Evolutionary conservation across 78 protist species (phyloP).

Genomic region (Emiliania huxleyi): DNA sequence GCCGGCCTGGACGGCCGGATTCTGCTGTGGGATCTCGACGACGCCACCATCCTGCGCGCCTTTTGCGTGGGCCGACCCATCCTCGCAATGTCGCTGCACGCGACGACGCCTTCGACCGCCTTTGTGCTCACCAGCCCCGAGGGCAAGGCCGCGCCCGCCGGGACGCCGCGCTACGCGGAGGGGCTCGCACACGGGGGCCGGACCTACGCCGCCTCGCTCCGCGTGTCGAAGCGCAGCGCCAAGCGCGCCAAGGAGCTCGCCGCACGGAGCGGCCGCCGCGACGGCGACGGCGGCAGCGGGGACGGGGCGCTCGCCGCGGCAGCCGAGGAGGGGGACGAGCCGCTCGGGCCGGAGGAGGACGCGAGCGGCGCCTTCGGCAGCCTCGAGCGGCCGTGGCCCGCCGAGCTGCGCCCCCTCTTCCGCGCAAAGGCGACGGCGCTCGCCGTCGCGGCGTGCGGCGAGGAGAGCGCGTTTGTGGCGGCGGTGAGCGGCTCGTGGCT

Average conservation of each 20-base stretch:
- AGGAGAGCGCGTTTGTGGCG: not conserved
- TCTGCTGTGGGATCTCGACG: not conserved
- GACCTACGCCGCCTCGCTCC: not conserved
- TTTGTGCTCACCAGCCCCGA: not conserved
- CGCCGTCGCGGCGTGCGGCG: not conserved
- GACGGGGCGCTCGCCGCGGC: too few species aligned
- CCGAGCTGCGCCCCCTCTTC: not conserved
- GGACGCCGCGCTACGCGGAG: not conserved
- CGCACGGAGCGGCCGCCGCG: not conserved
- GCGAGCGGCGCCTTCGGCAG: not conserved
- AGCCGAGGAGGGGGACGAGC: not conserved
- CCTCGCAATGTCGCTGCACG: not conserved
- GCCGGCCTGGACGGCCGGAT: not conserved
- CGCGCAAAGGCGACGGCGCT: not conserved
- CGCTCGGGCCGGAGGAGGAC: not conserved
- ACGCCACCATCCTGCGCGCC: not conserved
- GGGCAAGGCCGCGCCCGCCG: not conserved
- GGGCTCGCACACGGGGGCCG: not conserved
- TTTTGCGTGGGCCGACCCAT: not conserved
- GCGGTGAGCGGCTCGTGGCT: not conserved
- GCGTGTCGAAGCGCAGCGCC: not conserved
- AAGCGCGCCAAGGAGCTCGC: not conserved
- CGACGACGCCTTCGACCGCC: not conserved
- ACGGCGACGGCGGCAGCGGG: too few species aligned
- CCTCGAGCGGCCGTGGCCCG: conserved; percentile 3